phyloP scores from a whole-genome alignment of 331 rosid genomes.

The Dryas integrifolia region DNA sequence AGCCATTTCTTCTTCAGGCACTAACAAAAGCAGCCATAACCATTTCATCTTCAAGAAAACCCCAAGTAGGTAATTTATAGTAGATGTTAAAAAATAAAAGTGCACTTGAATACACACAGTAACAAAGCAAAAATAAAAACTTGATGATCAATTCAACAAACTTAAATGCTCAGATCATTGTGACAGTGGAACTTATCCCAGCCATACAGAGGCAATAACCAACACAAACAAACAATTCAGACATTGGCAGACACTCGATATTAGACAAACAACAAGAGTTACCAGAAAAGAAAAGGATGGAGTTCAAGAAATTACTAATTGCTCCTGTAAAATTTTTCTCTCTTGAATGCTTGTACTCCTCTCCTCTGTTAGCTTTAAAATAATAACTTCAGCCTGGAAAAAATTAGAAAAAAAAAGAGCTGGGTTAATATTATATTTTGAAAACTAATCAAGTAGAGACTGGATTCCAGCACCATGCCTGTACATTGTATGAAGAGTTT shows the following conservation, averaged over 20 bases:
- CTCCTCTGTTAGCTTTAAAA: conserved; percentile 71
- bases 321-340: conserved; percentile 48
- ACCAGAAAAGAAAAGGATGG: conserved; percentile 17
- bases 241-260: background rate
- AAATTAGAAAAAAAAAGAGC: background rate
- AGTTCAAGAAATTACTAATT: conserved; percentile 48
- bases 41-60: background rate
- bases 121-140: background rate
- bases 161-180: background rate
- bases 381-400: conserved; percentile 70
- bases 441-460: background rate
- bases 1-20: too few species aligned
- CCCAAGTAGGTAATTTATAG: background rate
- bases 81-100: background rate
- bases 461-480: too few species aligned
- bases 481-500: too few species aligned
- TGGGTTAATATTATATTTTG: background rate
- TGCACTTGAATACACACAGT: background rate
- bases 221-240: background rate
- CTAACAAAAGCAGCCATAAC: background rate
- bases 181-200: background rate
- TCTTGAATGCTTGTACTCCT: conserved; percentile 64
- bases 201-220: background rate
- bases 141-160: background rate
- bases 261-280: background rate